Evolutionary conservation across 345 rosid species (phyloP).

Genomic region (Brassica napus): Da-Ae NC_063446.1:12029501-12030000

Average conservation of each 20-base stretch:
- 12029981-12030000: conserved; percentile 26
- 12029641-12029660: background rate
- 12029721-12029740: background rate
- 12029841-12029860: conserved; percentile 1
- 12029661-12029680: background rate
- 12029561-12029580: background rate
- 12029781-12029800: background rate
- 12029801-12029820: background rate
- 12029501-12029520: conserved; percentile 15
- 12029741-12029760: conserved; percentile 1
- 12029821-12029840: conserved; percentile 34
- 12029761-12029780: conserved; percentile 5
- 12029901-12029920: background rate
- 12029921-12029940: background rate
- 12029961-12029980: conserved; percentile 13
- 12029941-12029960: background rate
- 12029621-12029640: background rate
- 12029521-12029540: background rate
- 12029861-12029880: background rate
- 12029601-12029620: conserved; percentile 1
- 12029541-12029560: conserved; percentile 5
- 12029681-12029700: background rate
- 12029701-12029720: background rate
- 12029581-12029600: conserved; percentile 22
- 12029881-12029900: conserved; percentile 30